Conservation (phyloP, 495 filamentous ascomycete genomes). For the Terfezia claveryi region DNA sequence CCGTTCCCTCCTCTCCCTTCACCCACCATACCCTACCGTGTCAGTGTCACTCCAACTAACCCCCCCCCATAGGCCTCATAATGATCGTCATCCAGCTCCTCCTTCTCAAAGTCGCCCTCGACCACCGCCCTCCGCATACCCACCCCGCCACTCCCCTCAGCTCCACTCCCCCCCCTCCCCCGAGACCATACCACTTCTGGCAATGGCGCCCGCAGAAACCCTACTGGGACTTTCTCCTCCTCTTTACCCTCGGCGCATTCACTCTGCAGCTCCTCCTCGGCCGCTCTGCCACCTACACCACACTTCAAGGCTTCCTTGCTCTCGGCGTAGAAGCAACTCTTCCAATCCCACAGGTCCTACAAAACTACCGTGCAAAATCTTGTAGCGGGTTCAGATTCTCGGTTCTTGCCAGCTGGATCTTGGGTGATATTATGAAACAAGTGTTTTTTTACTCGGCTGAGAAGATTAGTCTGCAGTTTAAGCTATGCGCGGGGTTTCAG, state of each 20-base stretch:
- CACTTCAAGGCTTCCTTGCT: conserved; percentile 56
- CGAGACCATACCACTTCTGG: conserved; percentile 81
- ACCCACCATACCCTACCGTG: conserved; percentile 20
- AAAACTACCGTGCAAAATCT: conserved; percentile 53
- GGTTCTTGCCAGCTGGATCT: conserved; percentile 68
- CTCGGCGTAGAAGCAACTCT: conserved; percentile 75
- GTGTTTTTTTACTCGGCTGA: conserved; percentile 67
- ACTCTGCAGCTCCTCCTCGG: conserved; percentile 52
- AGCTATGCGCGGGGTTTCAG: conserved; percentile 81
- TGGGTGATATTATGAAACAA: conserved; percentile 90
- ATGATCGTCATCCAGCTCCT: conserved; percentile 69
- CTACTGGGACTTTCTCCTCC: conserved; percentile 75
- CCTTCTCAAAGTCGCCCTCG: conserved; percentile 73
- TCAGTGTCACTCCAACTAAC: not conserved
- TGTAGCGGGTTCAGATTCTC: conserved; percentile 80
- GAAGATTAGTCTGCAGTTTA: conserved; percentile 71
- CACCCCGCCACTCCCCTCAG: conserved; percentile 23
- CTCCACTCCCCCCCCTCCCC: conserved; percentile 12
- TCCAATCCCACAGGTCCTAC: conserved; percentile 69
- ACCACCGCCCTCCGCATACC: conserved; percentile 49
- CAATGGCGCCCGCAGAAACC: conserved; percentile 68
- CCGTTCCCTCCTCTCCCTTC: no score
- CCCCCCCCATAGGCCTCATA: conserved; percentile 25
- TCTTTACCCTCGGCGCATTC: conserved; percentile 41
- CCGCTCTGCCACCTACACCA: conserved; percentile 44